Percentiles rank a stretch among this genome's conserved stretches.
Evolutionary conservation across 2,329 filamentous ascomycete species (phyloP).

Genomic region (Nemania sp.): DNA sequence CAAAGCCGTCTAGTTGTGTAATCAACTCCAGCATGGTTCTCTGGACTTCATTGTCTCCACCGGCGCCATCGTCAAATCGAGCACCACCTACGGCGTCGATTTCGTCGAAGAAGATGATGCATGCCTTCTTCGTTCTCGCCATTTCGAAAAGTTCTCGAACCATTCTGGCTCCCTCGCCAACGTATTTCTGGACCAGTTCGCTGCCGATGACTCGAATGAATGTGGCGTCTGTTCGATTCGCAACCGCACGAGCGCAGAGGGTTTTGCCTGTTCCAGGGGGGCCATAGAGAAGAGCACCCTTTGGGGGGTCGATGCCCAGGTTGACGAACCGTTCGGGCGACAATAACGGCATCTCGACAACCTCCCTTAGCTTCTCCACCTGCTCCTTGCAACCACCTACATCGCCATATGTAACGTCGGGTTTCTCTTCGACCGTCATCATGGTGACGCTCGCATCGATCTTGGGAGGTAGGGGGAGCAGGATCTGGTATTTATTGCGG

Average conservation of each 20-base stretch:
- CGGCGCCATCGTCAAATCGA: constrained; percentile 95
- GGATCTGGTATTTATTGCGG: constrained; percentile 98
- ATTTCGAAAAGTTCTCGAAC: constrained; percentile 99
- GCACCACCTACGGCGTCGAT: constrained; percentile 96
- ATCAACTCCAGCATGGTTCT: constrained; percentile 98
- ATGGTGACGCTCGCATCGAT: constrained; percentile 99
- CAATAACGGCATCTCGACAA: constrained; percentile 97
- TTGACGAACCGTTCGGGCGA: constrained; percentile 98
- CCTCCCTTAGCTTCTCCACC: constrained; percentile 98
- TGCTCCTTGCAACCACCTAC: constrained; percentile 99
- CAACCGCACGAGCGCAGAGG: constrained; percentile 94
- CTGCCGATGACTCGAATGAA: constrained; percentile 99
- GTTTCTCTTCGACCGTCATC: constrained; percentile 99
- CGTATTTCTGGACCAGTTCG: constrained; percentile 98
- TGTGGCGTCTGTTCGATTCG: constrained; percentile 97
- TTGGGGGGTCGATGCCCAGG: constrained; percentile 98
- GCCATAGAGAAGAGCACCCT: constrained; percentile 95
- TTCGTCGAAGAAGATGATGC: constrained; percentile 99
- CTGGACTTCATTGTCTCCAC: constrained; percentile 97
- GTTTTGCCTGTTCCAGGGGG: constrained; percentile 99
- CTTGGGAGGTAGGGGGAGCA: constrained; percentile 94
- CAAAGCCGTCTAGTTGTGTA: constrained; percentile 96
- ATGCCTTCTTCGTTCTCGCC: constrained; percentile 99
- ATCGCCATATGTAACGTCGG: constrained; percentile 98
- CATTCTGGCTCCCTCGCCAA: constrained; percentile 98